Percentiles rank a stretch among this genome's conserved stretches.
Conservation (phyloP, 2,329 filamentous ascomycete species). For the Lomentospora prolificans region DNA sequence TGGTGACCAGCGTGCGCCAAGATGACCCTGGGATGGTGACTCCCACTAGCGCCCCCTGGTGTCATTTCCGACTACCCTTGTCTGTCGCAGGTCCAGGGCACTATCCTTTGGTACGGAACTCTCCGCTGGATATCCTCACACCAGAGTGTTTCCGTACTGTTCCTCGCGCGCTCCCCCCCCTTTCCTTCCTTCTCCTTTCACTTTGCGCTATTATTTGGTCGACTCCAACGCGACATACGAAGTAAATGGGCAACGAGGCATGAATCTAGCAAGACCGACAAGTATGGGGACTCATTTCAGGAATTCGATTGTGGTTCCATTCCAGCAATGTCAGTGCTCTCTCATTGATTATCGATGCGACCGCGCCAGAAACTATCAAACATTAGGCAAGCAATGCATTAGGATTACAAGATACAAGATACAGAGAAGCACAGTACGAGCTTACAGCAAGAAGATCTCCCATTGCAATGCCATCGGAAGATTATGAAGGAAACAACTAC, state of each 20-base stretch:
- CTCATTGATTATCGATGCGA: not conserved
- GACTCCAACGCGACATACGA: not conserved
- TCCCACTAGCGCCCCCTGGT: not conserved
- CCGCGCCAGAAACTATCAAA: not conserved
- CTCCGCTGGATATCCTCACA: not conserved
- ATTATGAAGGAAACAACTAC: not conserved
- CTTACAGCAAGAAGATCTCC: too few species aligned
- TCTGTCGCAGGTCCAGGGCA: not conserved
- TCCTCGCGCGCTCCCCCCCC: too few species aligned
- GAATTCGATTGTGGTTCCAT: not conserved
- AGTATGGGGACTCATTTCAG: not conserved
- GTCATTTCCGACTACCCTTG: not conserved
- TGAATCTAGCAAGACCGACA: not conserved
- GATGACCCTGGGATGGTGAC: not conserved
- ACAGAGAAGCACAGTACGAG: not conserved
- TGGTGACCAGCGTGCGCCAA: too few species aligned
- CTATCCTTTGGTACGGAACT: conserved; percentile 1
- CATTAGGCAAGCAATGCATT: too few species aligned
- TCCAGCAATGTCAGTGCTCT: not conserved
- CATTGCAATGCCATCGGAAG: not conserved
- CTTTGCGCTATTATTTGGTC: not conserved
- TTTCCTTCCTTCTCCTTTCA: too few species aligned
- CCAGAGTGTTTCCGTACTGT: not conserved
- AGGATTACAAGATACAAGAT: not conserved
- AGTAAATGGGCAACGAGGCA: not conserved